Evolutionary conservation across 306 rosid species (phyloP), one percentile per base, ranked within the genome.

Genomic region (Cicer arietinum): DNA sequence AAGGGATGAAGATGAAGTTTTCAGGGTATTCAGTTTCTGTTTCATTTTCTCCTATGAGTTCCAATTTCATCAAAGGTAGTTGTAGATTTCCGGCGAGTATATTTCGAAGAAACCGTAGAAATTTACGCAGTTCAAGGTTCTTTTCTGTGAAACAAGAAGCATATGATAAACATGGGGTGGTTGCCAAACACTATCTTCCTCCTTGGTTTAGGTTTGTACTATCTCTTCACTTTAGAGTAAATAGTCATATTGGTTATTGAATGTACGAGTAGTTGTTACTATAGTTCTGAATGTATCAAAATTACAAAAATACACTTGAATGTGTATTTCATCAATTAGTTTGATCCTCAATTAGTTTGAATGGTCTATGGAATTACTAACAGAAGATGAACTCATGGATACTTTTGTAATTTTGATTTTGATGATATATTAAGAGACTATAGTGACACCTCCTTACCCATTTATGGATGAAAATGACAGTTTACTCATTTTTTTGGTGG

Each of bases 141-240:
- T 73, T 70, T 63, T 79, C 81, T 57, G 61, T 51, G 60, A 86
- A 39, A 54, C 78, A 45, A 43, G 85, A 63, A 42, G 81, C 69
- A 7, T 67, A 69, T 57, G n/a, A 56, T 50, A 81, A 81, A 57
- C 43, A 77, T 18, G 82, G 14, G 58, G 84, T 82, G 88, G 90
- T 84, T 79, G 77, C 79, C 17, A 78, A 79, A 65, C 67, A 35
- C 67, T 85, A 91, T 48, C 96, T 85, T 83, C 96, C 98, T 90
- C 97, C 97, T 51, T 90, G 84, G 96, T 94, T 94, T 86, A 91
- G 98, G 98, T 86, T 51, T 5, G 72, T 73, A 3, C 6, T 60
- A 10, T 69, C 54, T 57, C 37, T 10, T 9, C 68, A 35, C 4
- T 66, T 30, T 30, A 30, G 37, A 30, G 10, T 7, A 0, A 12